Conservation (phyloP, 371 early-diverging fungal genomes). For the Apophysomyces ossiformis region DNA sequence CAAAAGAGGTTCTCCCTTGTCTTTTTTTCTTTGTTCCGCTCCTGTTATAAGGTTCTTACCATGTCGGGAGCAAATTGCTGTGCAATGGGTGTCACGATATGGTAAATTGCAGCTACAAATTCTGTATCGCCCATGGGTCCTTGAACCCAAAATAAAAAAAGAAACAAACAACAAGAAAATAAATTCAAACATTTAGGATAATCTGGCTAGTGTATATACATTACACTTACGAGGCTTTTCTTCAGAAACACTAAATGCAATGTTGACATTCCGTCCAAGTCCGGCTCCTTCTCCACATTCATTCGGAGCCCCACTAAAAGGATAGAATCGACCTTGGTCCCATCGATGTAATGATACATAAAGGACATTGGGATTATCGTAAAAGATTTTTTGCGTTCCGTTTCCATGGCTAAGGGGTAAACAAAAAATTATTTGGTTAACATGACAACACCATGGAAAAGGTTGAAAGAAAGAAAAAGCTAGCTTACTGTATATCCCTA, state of each 20-base stretch:
- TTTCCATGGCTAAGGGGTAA: conserved; percentile 59
- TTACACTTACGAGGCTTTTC: conserved; percentile 56
- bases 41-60: conserved; percentile 28
- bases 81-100: conserved; percentile 65
- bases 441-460: background rate
- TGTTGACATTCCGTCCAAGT: conserved; percentile 63
- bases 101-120: conserved; percentile 68
- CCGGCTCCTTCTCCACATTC: conserved; percentile 62
- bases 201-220: background rate
- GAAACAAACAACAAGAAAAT: too few species aligned
- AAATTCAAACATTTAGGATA: background rate
- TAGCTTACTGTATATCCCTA: conserved; percentile 70
- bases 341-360: conserved; percentile 71
- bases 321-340: conserved; percentile 68
- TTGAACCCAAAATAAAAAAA: background rate
- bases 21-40: background rate
- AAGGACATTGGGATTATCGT: conserved; percentile 67
- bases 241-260: conserved; percentile 55
- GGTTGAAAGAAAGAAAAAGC: background rate
- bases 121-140: conserved; percentile 73
- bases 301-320: conserved; percentile 60
- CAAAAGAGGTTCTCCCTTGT: background rate
- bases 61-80: conserved; percentile 67
- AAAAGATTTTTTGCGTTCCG: conserved; percentile 71
- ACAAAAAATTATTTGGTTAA: background rate